phyloP scores from a whole-genome alignment of 768 basidiomycete species.

The Pholiota microspora region DNA sequence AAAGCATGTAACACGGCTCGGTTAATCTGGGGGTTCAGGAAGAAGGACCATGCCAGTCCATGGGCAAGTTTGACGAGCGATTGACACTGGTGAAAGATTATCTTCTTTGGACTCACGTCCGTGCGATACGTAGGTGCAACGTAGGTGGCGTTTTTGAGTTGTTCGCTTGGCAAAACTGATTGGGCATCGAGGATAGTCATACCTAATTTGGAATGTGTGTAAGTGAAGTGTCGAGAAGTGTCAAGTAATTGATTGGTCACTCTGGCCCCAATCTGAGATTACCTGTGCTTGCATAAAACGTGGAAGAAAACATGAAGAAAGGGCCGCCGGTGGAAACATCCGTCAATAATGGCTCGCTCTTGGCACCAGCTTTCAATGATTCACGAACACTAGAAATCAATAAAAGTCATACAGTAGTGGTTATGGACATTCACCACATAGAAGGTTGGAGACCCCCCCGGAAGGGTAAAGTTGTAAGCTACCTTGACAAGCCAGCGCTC shows the following conservation, averaged over 20 bases:
- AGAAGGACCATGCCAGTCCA: not conserved
- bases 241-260: not conserved
- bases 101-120: slow-evolving; percentile 18
- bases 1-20: slow-evolving; percentile 4
- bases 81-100: slow-evolving; percentile 3
- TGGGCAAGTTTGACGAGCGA: not conserved
- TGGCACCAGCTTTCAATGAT: not conserved
- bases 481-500: not conserved
- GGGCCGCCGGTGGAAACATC: not conserved
- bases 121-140: slow-evolving; percentile 21
- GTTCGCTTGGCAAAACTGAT: slow-evolving; percentile 16
- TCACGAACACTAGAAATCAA: not conserved
- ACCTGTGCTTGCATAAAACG: not conserved
- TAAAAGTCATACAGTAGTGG: not conserved
- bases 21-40: slow-evolving; percentile 1
- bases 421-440: not conserved
- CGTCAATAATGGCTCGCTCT: too few species aligned
- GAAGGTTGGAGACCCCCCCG: not conserved
- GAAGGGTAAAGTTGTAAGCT: not conserved
- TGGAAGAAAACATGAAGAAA: not conserved
- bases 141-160: slow-evolving; percentile 23
- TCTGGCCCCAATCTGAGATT: not conserved
- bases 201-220: slow-evolving; percentile 6
- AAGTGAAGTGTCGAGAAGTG: not conserved
- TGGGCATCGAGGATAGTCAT: slow-evolving; percentile 18